Percentiles rank a stretch among this genome's conserved stretches.
Conservation (phyloP, 192 early-diverging fungal species). For the Coemansia sp. region DNA sequence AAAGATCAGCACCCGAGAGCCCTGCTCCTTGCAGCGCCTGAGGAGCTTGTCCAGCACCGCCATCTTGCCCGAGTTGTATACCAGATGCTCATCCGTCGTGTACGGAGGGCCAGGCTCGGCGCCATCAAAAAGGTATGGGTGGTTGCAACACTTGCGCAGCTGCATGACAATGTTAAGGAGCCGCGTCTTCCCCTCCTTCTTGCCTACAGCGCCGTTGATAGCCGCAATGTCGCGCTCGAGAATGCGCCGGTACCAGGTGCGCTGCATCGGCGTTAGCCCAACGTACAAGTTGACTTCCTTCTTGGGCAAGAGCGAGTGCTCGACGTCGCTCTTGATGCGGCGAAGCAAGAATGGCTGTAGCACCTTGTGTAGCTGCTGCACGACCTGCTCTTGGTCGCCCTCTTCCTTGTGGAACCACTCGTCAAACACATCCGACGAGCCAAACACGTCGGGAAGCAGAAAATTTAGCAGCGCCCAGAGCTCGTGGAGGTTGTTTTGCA, state of each 20-base stretch:
- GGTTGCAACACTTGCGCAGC: constrained; percentile 87
- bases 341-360: constrained; percentile 79
- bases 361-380: constrained; percentile 66
- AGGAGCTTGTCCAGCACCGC: constrained; percentile 88
- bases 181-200: constrained; percentile 84
- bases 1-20: constrained; percentile 94
- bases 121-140: constrained; percentile 89
- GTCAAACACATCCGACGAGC: constrained; percentile 90
- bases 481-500: constrained; percentile 98
- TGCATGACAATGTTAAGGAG: constrained; percentile 97
- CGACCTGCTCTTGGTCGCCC: constrained; percentile 59
- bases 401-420: constrained; percentile 77
- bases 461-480: constrained; percentile 99
- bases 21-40: constrained; percentile 72
- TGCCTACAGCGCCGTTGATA: constrained; percentile 80
- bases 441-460: constrained; percentile 95
- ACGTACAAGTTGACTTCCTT: constrained; percentile 92
- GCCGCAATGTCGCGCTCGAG: constrained; percentile 97
- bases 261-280: constrained; percentile 91
- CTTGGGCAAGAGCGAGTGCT: constrained; percentile 93
- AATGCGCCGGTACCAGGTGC: constrained; percentile 92
- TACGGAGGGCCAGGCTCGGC: constrained; percentile 94
- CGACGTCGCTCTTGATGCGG: constrained; percentile 91
- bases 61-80: constrained; percentile 95
- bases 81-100: constrained; percentile 93